Evolutionary conservation across 2,329 filamentous ascomycete species (phyloP).

Genomic region (Trichoderma gracile): DNA sequence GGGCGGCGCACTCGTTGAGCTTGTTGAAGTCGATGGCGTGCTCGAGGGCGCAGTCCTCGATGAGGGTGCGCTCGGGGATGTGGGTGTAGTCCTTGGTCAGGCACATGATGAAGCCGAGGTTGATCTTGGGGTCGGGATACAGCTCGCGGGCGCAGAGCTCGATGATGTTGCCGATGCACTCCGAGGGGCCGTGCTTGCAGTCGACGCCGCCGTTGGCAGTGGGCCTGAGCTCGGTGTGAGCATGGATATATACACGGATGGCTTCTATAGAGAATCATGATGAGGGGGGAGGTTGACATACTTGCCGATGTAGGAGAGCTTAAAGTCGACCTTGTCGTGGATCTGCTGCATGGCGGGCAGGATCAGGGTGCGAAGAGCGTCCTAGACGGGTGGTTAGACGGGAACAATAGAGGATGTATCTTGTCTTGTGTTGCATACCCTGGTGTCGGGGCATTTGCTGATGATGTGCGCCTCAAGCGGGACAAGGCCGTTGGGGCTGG

Average conservation of each 20-base stretch:
- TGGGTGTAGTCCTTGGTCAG: slow-evolving; percentile 71
- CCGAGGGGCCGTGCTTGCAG: slow-evolving; percentile 85
- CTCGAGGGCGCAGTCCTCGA: slow-evolving; percentile 86
- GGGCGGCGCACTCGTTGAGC: slow-evolving; percentile 78
- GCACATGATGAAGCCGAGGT: slow-evolving; percentile 92
- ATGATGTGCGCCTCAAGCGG: slow-evolving; percentile 94
- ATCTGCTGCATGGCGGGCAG: slow-evolving; percentile 84
- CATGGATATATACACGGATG: not conserved
- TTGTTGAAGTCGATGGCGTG: slow-evolving; percentile 81
- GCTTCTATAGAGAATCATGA: not conserved
- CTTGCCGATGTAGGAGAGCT: slow-evolving; percentile 84
- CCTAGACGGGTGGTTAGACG: slow-evolving; percentile 41
- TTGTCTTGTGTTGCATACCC: slow-evolving; percentile 43
- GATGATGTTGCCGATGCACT: slow-evolving; percentile 92
- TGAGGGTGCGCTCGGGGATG: slow-evolving; percentile 76
- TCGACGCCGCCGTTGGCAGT: slow-evolving; percentile 78
- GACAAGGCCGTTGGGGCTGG: slow-evolving; percentile 48
- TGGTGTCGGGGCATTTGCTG: slow-evolving; percentile 93
- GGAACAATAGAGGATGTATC: not conserved
- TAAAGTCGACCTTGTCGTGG: slow-evolving; percentile 84
- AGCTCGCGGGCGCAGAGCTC: slow-evolving; percentile 85
- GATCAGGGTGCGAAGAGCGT: slow-evolving; percentile 78
- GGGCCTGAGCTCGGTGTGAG: slow-evolving; percentile 47
- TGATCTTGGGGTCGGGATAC: slow-evolving; percentile 82
- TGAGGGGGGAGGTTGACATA: slow-evolving; percentile 43